Percentiles rank a stretch among this genome's conserved stretches.
Evolutionary conservation across 305 asterid genomes (phyloP).

Genomic region (Petunia hybrid): DNA sequence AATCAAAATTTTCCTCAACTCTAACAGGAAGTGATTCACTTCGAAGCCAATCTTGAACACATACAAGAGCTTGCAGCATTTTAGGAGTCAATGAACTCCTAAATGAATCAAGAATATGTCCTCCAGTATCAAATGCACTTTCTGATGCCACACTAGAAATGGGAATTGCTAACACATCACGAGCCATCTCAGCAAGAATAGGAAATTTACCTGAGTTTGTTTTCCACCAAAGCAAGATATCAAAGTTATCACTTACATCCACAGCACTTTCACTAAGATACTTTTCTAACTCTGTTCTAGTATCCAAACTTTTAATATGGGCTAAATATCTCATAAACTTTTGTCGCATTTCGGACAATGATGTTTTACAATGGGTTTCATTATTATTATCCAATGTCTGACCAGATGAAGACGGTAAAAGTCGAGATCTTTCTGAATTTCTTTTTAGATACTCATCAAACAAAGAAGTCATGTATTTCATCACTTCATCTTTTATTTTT

Average conservation of each 20-base stretch:
- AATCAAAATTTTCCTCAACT: slow-evolving; percentile 8
- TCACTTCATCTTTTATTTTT: no score
- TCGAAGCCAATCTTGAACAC: no score
- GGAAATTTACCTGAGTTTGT: not conserved
- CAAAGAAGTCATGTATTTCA: not conserved
- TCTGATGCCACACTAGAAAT: no score
- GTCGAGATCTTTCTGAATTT: not conserved
- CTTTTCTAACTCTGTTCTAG: not conserved
- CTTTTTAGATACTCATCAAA: not conserved
- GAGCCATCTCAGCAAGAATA: no score
- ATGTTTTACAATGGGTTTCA: not conserved
- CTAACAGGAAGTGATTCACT: no score
- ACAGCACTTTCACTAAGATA: slow-evolving; percentile 11
- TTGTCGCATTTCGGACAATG: not conserved
- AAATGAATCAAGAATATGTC: no score
- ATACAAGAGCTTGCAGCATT: no score
- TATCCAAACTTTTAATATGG: not conserved
- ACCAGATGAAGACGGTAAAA: not conserved
- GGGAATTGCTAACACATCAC: no score
- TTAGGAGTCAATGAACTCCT: no score
- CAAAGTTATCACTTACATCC: not conserved
- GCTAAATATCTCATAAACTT: not conserved
- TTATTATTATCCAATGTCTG: not conserved
- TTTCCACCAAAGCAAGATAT: slow-evolving; percentile 30
- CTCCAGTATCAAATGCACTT: not conserved